Conservation (phyloP, 371 early-diverging fungal genomes). For the Mucor racemosus region DNA sequence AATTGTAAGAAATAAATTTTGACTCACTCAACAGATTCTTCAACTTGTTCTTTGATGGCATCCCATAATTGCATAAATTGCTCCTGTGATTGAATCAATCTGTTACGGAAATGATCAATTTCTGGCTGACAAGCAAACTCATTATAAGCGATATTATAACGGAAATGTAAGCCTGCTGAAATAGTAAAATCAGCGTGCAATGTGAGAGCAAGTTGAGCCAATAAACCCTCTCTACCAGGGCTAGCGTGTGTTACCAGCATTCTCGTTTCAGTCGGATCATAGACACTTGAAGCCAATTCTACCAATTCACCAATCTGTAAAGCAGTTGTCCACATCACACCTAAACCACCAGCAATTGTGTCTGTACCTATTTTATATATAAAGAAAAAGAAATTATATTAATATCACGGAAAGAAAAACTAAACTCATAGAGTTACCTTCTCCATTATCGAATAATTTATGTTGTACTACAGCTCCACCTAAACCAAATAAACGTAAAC, state of each 20-base stretch:
- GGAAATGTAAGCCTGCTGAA: conserved; percentile 71
- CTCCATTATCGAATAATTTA: conserved; percentile 73
- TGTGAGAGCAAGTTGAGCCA: conserved; percentile 65
- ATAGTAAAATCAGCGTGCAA: conserved; percentile 70
- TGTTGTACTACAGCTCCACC: conserved; percentile 72
- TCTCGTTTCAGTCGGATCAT: conserved; percentile 64
- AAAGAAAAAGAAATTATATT: background rate
- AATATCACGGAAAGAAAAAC: background rate
- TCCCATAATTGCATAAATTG: conserved; percentile 66
- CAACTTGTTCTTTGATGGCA: conserved; percentile 62
- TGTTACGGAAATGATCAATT: conserved; percentile 63
- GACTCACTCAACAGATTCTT: conserved; percentile 61
- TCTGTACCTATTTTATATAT: conserved; percentile 42
- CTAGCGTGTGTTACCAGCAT: conserved; percentile 67
- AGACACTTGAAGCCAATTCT: conserved; percentile 57
- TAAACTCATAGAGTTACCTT: conserved; percentile 44
- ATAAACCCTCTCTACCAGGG: conserved; percentile 68
- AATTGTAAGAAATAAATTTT: background rate
- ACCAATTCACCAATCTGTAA: conserved; percentile 71
- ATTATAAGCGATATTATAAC: conserved; percentile 72
- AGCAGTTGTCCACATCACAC: conserved; percentile 74
- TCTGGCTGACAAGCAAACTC: conserved; percentile 69
- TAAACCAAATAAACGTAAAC: conserved; percentile 65
- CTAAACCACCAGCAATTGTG: conserved; percentile 72
- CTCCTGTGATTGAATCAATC: conserved; percentile 60